Evolutionary conservation across 163 green algal species (phyloP), one percentile per base, ranked within the genome.

Genomic region (Smithsoniella earleae): DNA sequence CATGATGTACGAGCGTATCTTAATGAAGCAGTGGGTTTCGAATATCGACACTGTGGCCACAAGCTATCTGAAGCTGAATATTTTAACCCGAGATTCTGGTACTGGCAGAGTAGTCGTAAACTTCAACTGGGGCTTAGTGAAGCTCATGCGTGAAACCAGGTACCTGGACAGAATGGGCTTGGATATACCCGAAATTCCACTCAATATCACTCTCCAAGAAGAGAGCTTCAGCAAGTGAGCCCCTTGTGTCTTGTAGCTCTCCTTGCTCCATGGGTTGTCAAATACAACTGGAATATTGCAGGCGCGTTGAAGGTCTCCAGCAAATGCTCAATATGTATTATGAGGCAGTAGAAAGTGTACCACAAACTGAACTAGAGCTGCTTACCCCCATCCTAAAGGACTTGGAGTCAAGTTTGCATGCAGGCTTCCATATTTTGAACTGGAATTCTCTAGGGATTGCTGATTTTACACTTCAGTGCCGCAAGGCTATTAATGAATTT

Each of bases 131-230:
- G 83, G 88, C 73, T 82, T 96, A 66, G 79, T 79, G 13, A 74
- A 78, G 37, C 66, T 95, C 8, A 94, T 95, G 38, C 74, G 83
- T 1, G 91, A 97, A 82, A 90, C 90, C 3, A 81, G 85, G 22
- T 92, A 92, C 77, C 77, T 97, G 66, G 88, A 95, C 77, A 82
- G 88, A 62, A 88, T 96, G 83, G 87, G 88, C 27, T 94, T 95
- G 74, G 66, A 77, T 5, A 89, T 97, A 55, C 90, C 89, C 16
- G 85, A 87, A 64, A 75, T 82, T 16, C 86, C 86, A 1, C 74
- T 81, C 34, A 79, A 37, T 73, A 81, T 73, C 77, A 82, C 22
- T 74, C 78, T n/a, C 76, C 90, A 13, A 93, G 90, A 74, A 81
- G 92, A 36, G 84, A 86, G 5, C 82, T 97, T 76, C 88, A 95